Conservation (phyloP, 1,139 yeast species). For the Debaryomyces psychrophilus region DNA sequence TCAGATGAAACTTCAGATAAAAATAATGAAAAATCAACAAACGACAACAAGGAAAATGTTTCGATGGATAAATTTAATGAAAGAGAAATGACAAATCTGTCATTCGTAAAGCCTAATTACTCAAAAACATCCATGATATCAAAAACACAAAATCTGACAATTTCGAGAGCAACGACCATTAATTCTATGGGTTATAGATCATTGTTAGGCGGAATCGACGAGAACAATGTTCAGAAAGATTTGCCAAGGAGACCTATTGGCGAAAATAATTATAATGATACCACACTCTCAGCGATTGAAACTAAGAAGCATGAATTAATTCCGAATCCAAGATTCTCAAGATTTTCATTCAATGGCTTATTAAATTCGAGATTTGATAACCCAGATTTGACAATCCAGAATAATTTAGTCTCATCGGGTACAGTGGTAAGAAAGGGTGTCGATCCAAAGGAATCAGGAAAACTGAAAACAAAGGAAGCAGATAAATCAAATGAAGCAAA, state of each 20-base stretch:
- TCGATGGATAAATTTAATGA: slow-evolving; percentile 22
- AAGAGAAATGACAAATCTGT: slow-evolving; percentile 14
- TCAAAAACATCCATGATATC: slow-evolving; percentile 6
- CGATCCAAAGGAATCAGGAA: background rate
- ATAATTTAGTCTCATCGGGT: slow-evolving; percentile 31
- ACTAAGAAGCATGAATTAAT: slow-evolving; percentile 26
- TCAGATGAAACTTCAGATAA: no score
- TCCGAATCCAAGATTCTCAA: slow-evolving; percentile 51
- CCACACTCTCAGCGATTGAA: background rate
- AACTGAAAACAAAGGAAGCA: slow-evolving; percentile 9
- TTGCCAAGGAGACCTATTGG: slow-evolving; percentile 7
- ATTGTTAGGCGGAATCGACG: slow-evolving; percentile 29
- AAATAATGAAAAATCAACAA: slow-evolving; percentile 14
- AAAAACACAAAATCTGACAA: slow-evolving; percentile 4
- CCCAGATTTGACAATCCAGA: slow-evolving; percentile 34
- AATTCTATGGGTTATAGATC: slow-evolving; percentile 25
- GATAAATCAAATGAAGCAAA: slow-evolving; percentile 5
- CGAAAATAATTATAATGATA: slow-evolving; percentile 1
- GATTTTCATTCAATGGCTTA: slow-evolving; percentile 48
- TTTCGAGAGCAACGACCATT: slow-evolving; percentile 2
- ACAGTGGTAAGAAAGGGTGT: slow-evolving; percentile 35
- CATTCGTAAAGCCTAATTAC: slow-evolving; percentile 13
- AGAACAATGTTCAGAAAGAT: slow-evolving; percentile 13
- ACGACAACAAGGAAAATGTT: slow-evolving; percentile 24
- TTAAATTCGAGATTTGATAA: slow-evolving; percentile 28